Base-by-base conservation (phyloP, 352 stramenopile species). In the Peronosclerospora sorghi region DNA sequence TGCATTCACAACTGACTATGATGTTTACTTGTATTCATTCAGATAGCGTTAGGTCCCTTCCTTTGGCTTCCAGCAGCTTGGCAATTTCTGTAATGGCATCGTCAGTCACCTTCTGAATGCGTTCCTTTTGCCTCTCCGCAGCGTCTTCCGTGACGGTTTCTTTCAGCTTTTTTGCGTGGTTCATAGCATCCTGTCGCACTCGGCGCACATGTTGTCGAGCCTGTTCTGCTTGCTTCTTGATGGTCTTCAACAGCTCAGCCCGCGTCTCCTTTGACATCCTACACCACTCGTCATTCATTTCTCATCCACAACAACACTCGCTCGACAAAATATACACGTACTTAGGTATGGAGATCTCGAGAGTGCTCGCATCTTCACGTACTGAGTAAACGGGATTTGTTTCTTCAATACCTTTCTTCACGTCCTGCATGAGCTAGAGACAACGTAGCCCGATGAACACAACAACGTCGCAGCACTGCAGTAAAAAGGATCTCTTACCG, bases 251-350 rank as follows among this genome's bases (percentile, higher is more conserved):
- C 19, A 91, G 57, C 42, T 91, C 79, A 1, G 60, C 68, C 38
- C 79, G 76, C 26, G 79, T 91, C 59, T 88, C 79, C 62, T 84
- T 79, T 10, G 79, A 84, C 76, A 91, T 88, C 59, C 78, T 91
- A 44, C 24, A 28, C 30, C 38, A 23, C 17, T 19, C 14, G 42
- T 2, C n/a, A 36, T 34, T 50, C 42, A 53, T 13, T 14, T 32
- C 17, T 13, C 35, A 10, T 34, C 9, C n/a, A 23, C 18, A 45
- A 14, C 30, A 37, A n/a, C 41, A 7, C 28, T 9, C 34, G 8
- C 14, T 4, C 21, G 32, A 0, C 13, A 38, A 28, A 3, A 21
- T 19, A n/a, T 2, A 14, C 4, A 71, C 66, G 29, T 61, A 88
- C 78, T 87, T 89, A 21, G 79, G 76, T 48, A 89, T 89, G 5